Evolutionary conservation across 208 protist species (phyloP).

Genomic region (Angomonas deanei): DNA sequence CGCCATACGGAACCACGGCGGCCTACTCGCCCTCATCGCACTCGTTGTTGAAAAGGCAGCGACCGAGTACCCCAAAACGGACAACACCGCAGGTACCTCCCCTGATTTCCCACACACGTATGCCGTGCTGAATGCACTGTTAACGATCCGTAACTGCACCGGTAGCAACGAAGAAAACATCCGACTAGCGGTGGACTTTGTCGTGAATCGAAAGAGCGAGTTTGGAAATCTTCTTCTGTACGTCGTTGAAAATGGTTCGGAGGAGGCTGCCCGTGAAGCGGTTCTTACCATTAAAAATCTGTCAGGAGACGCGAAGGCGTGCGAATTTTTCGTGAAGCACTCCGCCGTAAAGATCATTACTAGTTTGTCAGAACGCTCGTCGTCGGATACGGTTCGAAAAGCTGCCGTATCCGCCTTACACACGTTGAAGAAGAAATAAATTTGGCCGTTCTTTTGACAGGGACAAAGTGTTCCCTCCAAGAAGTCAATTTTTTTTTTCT

Average conservation of each 20-base stretch:
- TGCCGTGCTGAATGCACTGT: constrained; percentile 71
- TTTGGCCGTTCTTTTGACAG: not conserved
- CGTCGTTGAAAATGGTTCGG: constrained; percentile 70
- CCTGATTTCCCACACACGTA: constrained; percentile 39
- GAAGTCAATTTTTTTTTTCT: not conserved
- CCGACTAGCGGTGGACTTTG: constrained; percentile 29
- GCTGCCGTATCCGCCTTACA: constrained; percentile 68
- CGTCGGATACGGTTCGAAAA: constrained; percentile 53
- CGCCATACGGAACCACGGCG: constrained; percentile 63
- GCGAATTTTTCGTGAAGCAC: constrained; percentile 39
- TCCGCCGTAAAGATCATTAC: constrained; percentile 42
- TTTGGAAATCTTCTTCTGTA: constrained; percentile 69
- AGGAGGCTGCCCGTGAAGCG: constrained; percentile 83
- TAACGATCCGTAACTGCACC: constrained; percentile 80
- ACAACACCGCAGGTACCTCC: constrained; percentile 16
- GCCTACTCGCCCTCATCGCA: constrained; percentile 59
- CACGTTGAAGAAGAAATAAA: constrained; percentile 16
- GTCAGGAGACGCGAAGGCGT: constrained; percentile 33
- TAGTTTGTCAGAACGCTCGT: constrained; percentile 50
- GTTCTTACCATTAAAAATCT: constrained; percentile 85
- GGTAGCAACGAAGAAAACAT: constrained; percentile 67
- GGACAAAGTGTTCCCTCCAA: not conserved
- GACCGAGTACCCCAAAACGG: constrained; percentile 39
- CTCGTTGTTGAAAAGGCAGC: constrained; percentile 60
- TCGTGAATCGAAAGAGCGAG: constrained; percentile 10